Evolutionary conservation across 805 yeast species (phyloP).

Genomic region (Myxozyma neotropica): DNA sequence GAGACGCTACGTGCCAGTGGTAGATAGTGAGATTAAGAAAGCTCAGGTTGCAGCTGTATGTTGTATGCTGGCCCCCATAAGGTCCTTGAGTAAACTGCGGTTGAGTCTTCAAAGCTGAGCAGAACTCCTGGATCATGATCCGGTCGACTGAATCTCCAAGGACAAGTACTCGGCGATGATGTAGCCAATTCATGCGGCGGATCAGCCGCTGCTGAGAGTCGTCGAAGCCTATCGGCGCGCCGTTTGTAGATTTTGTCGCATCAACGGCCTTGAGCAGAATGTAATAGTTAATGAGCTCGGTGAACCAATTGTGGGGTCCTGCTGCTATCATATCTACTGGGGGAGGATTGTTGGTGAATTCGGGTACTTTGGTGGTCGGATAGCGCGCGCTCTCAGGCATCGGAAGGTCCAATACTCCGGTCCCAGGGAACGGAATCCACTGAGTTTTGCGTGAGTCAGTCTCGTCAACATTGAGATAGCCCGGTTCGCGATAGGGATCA

Average conservation of each 20-base stretch:
- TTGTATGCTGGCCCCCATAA: conserved; percentile 27
- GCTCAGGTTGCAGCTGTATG: conserved; percentile 14
- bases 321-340: conserved; percentile 2
- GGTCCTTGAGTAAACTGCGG: background rate
- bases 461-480: conserved; percentile 9
- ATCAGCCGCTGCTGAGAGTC: conserved; percentile 8
- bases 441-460: background rate
- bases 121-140: conserved; percentile 25
- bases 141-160: conserved; percentile 31
- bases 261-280: background rate
- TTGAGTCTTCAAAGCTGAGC: conserved; percentile 4
- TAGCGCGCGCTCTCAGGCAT: conserved; percentile 22
- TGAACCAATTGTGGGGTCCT: conserved; percentile 22
- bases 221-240: background rate
- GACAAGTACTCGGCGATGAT: conserved; percentile 23
- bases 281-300: conserved; percentile 8
- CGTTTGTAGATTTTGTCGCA: background rate
- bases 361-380: conserved; percentile 16
- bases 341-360: conserved; percentile 15
- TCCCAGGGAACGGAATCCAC: conserved; percentile 17
- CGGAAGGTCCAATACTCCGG: conserved; percentile 11
- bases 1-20: conserved; percentile 30
- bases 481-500: conserved; percentile 28
- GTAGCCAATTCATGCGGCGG: conserved; percentile 24
- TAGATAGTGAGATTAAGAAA: conserved; percentile 25